Base-by-base conservation (phyloP, 2,329 filamentous ascomycete species). In the Epichloe hybrida region DNA sequence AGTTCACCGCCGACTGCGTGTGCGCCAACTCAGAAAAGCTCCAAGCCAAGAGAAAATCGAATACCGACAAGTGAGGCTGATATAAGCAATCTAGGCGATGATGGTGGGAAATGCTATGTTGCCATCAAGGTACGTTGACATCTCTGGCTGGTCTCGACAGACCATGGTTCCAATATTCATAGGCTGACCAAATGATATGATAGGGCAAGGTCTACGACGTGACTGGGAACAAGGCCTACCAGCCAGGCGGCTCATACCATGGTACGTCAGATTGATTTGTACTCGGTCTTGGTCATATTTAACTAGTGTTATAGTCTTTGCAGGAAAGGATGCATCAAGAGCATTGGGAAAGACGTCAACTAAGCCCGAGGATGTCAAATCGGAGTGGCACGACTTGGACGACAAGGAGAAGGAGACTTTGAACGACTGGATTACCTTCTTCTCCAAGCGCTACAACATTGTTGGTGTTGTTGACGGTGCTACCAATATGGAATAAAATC, bases 131-230 rank as follows among this genome's bases (percentile, higher is more conserved):
- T 80, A 69, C 40, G 57, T 50, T n/a, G 31, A n/a, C 17, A 5
- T 20, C 1, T 11, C n/a, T 20, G 13, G 15, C 17, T 27, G 8
- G 34, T 36, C 13, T 15, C 35, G n/a, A 42, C 9, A 12, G 6
- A 27, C n/a, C n/a, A 8, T 31, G 13, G 1, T 20, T 15, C 36
- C 5, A 36, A n/a, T 4, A 37, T 12, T 3, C 11, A 27, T 37
- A 12, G 13, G 46, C 52, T 57, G 20, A 55, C 20, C 23, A 34
- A 48, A 45, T 35, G 41, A 48, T 48, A 50, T 53, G 95, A 50
- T 52, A 95, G 84, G 91, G 93, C 59, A 88, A 85, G 54, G 84
- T 98, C 49, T 98, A 96, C 63, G 91, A 98, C 63, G 93, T 98
- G 54, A 88, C 81, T 23, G 86, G 84, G 48, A 98, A 97, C 68